Base-by-base conservation (phyloP, 192 early-diverging fungal genomes). In the Geranomyces michiganensis region DNA sequence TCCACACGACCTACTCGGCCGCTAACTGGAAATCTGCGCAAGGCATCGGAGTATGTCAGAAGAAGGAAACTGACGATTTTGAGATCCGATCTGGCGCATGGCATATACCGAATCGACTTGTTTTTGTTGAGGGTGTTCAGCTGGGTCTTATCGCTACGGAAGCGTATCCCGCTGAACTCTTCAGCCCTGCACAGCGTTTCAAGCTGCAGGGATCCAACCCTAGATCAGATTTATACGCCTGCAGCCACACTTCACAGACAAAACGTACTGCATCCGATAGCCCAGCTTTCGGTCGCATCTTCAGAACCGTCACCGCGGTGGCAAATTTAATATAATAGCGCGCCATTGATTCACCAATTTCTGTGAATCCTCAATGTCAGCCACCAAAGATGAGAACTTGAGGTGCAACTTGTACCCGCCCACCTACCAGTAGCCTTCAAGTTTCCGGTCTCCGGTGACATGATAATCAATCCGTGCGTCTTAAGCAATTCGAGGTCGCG, bases 111-210 rank as follows among this genome's bases (percentile, higher is more conserved):
- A 8, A 81, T 66, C 9, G 36, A 27, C 13, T 48, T 41, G 44
- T 62, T 32, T 56, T 84, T 84, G 70, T 82, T 84, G 21, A 87
- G 21, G 5, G 49, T 44, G 55, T 82, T 83, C 26, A 87, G 67
- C 33, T 75, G 65, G 5, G 62, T 67, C 36, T 87, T 87, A 44
- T 87, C 85, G 5, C 51, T 55, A 43, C 60, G 65, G 56, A 79
- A 78, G 14, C 76, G 74, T 26, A 85, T 76, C 14, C 74, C 68
- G 30, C 27, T 68, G 73, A 87, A 83, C 60, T 87, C 85, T 73
- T 78, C 67, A 6, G 81, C 76, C 47, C 72, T 71, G 51, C 73
- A 78, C 0, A 87, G 66, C 17, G 62, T 64, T 62, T 82, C 79
- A 22, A 86, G 66, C 81, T 82, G 43, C 8, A 45, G 41, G 29